Base-by-base conservation (phyloP, 306 rosid species). In the Biancaea sappan region DNA sequence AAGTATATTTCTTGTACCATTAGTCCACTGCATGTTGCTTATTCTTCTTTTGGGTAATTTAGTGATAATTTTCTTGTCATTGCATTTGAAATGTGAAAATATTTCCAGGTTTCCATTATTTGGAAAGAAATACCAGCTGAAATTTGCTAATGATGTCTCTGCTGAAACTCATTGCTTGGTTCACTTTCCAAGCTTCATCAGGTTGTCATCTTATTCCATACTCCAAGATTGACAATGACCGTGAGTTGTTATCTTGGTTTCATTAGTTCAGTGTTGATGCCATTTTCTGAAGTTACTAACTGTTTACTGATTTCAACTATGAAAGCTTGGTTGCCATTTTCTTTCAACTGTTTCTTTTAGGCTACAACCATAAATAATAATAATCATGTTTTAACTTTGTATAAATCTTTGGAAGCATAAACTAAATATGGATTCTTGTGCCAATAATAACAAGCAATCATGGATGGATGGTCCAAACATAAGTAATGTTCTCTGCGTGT, bases 131-230 rank as follows among this genome's bases (percentile, higher is more conserved):
- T 94, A 87, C 77, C 99, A 90, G 79, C 84, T 94, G 69, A 94
- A 94, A 81, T 94, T 92, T 64, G 69, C 96, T 18, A 90, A 80
- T 79, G 99, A 92, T 66, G 77, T 50, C 48, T 67, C 93, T 72
- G 89, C 93, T 1, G 97, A 94, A 83, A 88, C 88, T 64, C 97
- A 92, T 81, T 88, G 96, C 86, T 72, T 94, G 87, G 99, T 94
- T 76, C 99, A 94, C 84, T 92, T 94, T 79, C 96, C 96, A 25
- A 94, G 97, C 86, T 90, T 94, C 77, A 88, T 92, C 89, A 92
- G 99, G 99, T 94, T 77, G 76, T 35, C 76, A 73, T 69, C 63
- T 53, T 60, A 35, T 41, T 71, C 84, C 7, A 18, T 41, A 71
- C 62, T 58, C 56, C 62, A 68, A 58, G 50, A 66, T 81, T 78